phyloP scores from a whole-genome alignment of 1,284 basidiomycete species.

The Malassezia sp. region DNA sequence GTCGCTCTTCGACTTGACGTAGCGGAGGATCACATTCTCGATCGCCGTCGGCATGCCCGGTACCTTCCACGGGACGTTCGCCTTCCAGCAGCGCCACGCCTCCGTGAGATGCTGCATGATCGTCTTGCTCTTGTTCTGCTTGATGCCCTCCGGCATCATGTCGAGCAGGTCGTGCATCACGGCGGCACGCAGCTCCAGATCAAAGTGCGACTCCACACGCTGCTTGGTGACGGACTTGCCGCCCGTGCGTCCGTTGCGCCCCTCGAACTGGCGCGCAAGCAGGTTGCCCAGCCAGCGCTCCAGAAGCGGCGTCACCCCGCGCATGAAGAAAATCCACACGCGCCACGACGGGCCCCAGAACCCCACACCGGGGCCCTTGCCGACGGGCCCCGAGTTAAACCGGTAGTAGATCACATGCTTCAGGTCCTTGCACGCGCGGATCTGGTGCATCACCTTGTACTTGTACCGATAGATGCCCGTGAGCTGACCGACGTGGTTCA shows the following conservation, averaged over 20 bases:
- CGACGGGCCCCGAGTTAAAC: conserved; percentile 98
- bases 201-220: conserved; percentile 95
- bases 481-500: conserved; percentile 90
- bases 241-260: conserved; percentile 77
- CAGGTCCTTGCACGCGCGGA: conserved; percentile 96
- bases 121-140: conserved; percentile 97
- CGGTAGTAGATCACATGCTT: conserved; percentile 71
- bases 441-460: conserved; percentile 99
- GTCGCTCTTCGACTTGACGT: conserved; percentile 98
- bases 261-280: conserved; percentile 94
- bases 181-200: conserved; percentile 89
- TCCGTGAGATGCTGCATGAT: conserved; percentile 94
- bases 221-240: conserved; percentile 85
- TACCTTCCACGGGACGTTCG: conserved; percentile 96
- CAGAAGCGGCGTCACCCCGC: conserved; percentile 91
- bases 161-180: conserved; percentile 93
- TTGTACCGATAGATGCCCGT: conserved; percentile 99
- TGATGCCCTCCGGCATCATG: conserved; percentile 96
- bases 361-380: conserved; percentile 95
- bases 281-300: conserved; percentile 97
- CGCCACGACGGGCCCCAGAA: conserved; percentile 99
- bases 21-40: conserved; percentile 96
- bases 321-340: conserved; percentile 99
- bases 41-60: conserved; percentile 96
- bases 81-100: conserved; percentile 94